Conservation (phyloP, 2,329 filamentous ascomycete genomes). For the Aureobasidium uvarum region DNA sequence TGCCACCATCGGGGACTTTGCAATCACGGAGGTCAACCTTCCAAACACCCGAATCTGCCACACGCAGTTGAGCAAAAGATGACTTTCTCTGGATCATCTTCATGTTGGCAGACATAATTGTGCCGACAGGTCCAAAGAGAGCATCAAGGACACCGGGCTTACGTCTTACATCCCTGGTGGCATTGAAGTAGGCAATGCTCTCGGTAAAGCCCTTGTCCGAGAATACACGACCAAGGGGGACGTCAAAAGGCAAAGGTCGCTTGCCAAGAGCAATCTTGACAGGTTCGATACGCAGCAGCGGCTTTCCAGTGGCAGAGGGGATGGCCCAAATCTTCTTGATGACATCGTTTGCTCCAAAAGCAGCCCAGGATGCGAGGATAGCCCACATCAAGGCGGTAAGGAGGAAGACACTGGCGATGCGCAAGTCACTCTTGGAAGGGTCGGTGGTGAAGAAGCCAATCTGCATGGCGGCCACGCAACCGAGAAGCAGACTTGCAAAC, state of each 20-base stretch:
- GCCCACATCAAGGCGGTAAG: not conserved
- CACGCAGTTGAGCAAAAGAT: conserved; percentile 10
- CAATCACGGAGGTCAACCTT: conserved; percentile 23
- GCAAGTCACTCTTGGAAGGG: not conserved
- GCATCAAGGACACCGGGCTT: conserved; percentile 9
- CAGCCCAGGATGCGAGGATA: not conserved
- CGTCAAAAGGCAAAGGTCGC: conserved; percentile 15
- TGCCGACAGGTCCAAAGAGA: conserved; percentile 1
- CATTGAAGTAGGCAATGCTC: not conserved
- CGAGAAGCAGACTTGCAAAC: conserved; percentile 3
- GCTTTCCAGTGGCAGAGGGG: not conserved
- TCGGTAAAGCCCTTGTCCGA: not conserved
- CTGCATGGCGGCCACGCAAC: not conserved
- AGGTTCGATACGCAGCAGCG: conserved; percentile 10
- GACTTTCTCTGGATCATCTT: conserved; percentile 17
- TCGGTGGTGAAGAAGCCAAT: conserved; percentile 12
- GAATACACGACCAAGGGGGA: conserved; percentile 3
- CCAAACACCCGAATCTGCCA: not conserved
- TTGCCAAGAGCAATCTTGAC: not conserved
- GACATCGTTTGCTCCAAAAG: not conserved
- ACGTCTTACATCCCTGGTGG: not conserved
- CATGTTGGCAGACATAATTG: conserved; percentile 6
- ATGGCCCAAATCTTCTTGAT: conserved; percentile 1
- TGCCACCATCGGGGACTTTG: not conserved
- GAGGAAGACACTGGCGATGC: not conserved